Base-by-base conservation (phyloP, 176 grass and related monocot genomes). In the Lolium multiflorum region DNA sequence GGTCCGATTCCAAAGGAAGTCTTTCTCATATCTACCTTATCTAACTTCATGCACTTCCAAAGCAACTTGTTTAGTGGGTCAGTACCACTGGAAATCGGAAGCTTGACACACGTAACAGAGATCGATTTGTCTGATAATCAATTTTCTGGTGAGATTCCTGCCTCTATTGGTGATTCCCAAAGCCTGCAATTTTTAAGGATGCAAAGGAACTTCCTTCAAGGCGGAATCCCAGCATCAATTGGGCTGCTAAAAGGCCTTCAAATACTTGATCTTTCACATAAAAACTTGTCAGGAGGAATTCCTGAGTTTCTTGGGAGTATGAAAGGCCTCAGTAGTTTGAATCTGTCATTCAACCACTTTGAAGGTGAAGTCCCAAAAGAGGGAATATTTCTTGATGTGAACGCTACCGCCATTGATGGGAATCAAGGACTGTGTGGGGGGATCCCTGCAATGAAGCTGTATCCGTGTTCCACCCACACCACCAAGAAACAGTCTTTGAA, bases 281-380 rank as follows among this genome's bases (percentile, higher is more conserved):
- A 88, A 61, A 76, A 55, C 24, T 85, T 95, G 2, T 90, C 76
- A 0, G 82, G 90, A 37, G 13, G 9, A 14, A 85, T 95, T 44
- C 90, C 85, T 10, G 10, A 20, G 4, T 86, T 90, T 31, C 60
- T 94, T 71, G 83, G 11, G 25, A 74, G 0, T 3, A 76, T 89
- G 63, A 46, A 52, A 14, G 78, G 78, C 2, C 81, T 89, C 6
- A 0, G 14, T 79, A 21, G 2, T 62, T 68, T 93, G 64, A 90
- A 93, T 50, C 37, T 91, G 28, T 90, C 93, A 41, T 92, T 90
- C 74, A 94, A 92, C 60, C 17, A 83, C 25, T 90, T 94, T 37
- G 63, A 90, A 37, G 93, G 90, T 2, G n/a, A 81, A 4, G 62
- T 92, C 13, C 93, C 93, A 24, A 13, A 85, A 35, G 24, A 73